Evolutionary conservation across 306 rosid genomes (phyloP), one percentile per base, ranked within the genome.

Genomic region (Vigna hirtella): DNA sequence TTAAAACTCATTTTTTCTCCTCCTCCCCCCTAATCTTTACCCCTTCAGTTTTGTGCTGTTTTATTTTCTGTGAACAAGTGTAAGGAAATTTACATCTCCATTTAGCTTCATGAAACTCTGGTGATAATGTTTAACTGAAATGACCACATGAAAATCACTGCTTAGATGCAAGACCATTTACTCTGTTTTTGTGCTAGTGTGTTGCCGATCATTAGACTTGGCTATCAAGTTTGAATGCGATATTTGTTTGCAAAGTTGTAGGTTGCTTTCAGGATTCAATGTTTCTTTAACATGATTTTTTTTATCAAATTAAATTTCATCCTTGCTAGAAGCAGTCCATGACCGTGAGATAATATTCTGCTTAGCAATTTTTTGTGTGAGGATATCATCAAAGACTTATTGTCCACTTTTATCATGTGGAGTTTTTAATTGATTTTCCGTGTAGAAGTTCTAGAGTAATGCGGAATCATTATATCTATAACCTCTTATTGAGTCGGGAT

Each of bases 1-100:
- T 79, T 71, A 51, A 85, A 40, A 79, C 82, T 85, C 82, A 82
- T 82, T 82, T 82, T 84, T 69, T 26, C 7, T 4, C 77, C 74
- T 50, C 59, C 59, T 77, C 74, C 57, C 59, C 59, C 65, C 22
- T 49, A 71, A 75, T 64, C 77, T n/a, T 30, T 55, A 55, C 62
- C 77, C 28, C 49, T 79, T 73, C 55, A 6, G 24, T 75, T 36
- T 48, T 72, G 66, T 22, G 59, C 63, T 20, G 22, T 56, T 55
- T 70, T 36, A 26, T 75, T 70, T 58, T 64, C 15, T 42, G 77
- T 74, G 70, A 82, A 74, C 81, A 38, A 70, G 48, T 66, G 80
- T 73, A 74, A 66, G 80, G 77, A 85, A 82, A 79, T 56, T 14
- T 69, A 62, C n/a, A 67, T 56, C 45, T 78, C 64, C 43, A 34